Evolutionary conservation across 805 yeast species (phyloP), one percentile per base, ranked within the genome.

Genomic region (Nakazawaea holstii): DNA sequence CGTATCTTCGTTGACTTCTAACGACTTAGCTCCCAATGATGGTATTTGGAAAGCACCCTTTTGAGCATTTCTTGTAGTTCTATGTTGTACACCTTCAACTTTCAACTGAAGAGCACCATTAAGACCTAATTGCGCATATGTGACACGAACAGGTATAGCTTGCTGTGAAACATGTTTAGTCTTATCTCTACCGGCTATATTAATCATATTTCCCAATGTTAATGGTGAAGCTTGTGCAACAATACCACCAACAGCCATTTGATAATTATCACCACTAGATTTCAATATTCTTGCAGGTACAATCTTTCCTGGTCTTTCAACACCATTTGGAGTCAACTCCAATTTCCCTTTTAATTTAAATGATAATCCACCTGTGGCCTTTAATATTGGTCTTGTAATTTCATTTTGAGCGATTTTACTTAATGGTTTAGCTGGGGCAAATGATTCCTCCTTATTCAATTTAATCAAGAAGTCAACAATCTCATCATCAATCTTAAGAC

Each of bases 301-400:
- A 37, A 83, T 70, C 45, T 67, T 67, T 27, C 74, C 76, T 10
- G 66, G 63, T 48, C 72, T 64, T 41, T 74, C 67, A 24, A 80
- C 65, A 43, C 96, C 95, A 56, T 82, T 79, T 20, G 95, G 94
- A 4, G 85, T 71, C 60, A 80, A 84, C 49, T 69, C 60, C 35
- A 88, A 66, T 60, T 88, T 76, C 6, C 95, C 95, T 49, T 73
- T 75, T 51, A 84, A 74, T 35, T 70, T 71, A 57, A 87, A 88
- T 1, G 87, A 76, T 50, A 87, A 72, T 6, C 96, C 96, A 28
- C 85, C 95, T 7, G 86, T 77, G 30, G 90, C 95, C 46, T 82
- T 74, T 40, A 79, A 61, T 27, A 62, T 61, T 37, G 43, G 45
- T 31, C 42, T 43, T 8, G 50, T 48, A 58, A 13, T 59, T 52